phyloP scores from a whole-genome alignment of 345 rosid genomes.

The Mallotus nudiflorus region DNA sequence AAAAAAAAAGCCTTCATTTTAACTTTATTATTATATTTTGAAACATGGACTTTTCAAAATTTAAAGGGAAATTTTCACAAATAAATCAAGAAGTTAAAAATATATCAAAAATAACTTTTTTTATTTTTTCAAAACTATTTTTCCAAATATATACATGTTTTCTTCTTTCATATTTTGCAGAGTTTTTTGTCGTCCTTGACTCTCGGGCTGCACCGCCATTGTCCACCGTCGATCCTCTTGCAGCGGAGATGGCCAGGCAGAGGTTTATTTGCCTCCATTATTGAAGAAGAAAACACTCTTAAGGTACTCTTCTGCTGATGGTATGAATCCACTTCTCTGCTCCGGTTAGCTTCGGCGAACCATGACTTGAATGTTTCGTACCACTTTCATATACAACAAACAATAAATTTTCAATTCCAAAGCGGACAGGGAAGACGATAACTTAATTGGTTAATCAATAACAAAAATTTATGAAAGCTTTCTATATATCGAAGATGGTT shows the following conservation, averaged over 20 bases:
- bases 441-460: background rate
- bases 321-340: constrained; percentile 36
- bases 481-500: constrained; percentile 41
- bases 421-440: background rate
- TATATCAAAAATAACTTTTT: no score
- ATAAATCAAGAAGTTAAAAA: no score
- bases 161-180: no score
- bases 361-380: constrained; percentile 58
- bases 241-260: constrained; percentile 85
- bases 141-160: no score
- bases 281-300: constrained; percentile 28
- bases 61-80: no score
- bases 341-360: constrained; percentile 61
- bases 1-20: no score
- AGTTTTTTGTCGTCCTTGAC: constrained; percentile 77
- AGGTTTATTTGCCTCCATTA: constrained; percentile 35
- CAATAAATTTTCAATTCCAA: no score
- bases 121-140: no score
- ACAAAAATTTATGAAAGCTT: constrained; percentile 9
- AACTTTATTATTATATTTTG: no score
- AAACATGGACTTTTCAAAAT: no score
- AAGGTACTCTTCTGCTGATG: constrained; percentile 48
- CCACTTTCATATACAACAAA: constrained; percentile 43
- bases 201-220: constrained; percentile 84
- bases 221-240: constrained; percentile 84